A percentile compares a stretch with the other conserved stretches of the same genome.
Evolutionary conservation across 2,329 filamentous ascomycete species (phyloP).

Genomic region (Xylaria sp.): DNA sequence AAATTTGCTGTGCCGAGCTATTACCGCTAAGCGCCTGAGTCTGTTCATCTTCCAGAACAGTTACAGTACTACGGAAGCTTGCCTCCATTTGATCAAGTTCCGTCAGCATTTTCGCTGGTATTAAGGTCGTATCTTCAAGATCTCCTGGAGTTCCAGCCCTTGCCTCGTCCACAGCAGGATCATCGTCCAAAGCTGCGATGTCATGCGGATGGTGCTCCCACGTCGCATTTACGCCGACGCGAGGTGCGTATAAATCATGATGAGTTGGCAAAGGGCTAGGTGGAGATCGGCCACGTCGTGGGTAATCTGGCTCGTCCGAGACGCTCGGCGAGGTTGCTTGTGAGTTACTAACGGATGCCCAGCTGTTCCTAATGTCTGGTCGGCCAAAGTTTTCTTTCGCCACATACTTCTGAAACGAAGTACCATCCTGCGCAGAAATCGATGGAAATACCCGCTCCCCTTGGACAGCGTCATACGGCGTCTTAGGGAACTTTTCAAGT

Average conservation of each 20-base stretch:
- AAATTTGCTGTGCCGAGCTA: constrained; percentile 38
- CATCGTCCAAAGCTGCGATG: constrained; percentile 36
- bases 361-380: constrained; percentile 56
- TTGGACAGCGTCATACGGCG: constrained; percentile 43
- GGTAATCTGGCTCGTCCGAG: constrained; percentile 57
- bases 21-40: constrained; percentile 41
- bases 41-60: constrained; percentile 38
- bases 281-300: constrained; percentile 64
- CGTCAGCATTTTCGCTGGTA: constrained; percentile 32
- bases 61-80: constrained; percentile 31
- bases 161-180: constrained; percentile 38
- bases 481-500: constrained; percentile 72
- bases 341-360: constrained; percentile 56
- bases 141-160: constrained; percentile 42
- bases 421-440: constrained; percentile 56
- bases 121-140: constrained; percentile 27
- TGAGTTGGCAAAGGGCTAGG: constrained; percentile 62
- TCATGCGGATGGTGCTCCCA: constrained; percentile 41
- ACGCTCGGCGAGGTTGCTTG: constrained; percentile 49
- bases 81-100: constrained; percentile 43
- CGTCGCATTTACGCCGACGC: constrained; percentile 35
- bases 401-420: constrained; percentile 54
- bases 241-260: constrained; percentile 52
- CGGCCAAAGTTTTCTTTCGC: constrained; percentile 51
- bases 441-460: constrained; percentile 48